Conservation (phyloP, 2,329 filamentous ascomycete genomes). For the Penicillium vulpinum region DNA sequence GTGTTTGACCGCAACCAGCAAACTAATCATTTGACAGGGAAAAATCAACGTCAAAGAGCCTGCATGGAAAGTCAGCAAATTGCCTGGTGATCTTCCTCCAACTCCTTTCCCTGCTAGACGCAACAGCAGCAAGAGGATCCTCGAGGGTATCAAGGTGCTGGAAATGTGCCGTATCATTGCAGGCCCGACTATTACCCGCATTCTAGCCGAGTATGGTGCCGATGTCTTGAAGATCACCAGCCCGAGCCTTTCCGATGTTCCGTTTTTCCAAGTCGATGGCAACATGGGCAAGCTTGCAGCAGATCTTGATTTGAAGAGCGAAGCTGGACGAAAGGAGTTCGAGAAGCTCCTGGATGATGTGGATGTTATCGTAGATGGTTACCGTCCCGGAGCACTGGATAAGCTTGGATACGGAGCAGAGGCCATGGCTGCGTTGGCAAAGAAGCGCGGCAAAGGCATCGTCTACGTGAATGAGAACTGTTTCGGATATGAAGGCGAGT, state of each 20-base stretch:
- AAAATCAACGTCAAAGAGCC: constrained; percentile 38
- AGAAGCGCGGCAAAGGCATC: constrained; percentile 60
- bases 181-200: constrained; percentile 69
- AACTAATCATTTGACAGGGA: constrained; percentile 21
- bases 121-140: constrained; percentile 40
- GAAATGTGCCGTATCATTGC: constrained; percentile 76
- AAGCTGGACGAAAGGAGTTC: constrained; percentile 56
- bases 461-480: constrained; percentile 74
- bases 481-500: constrained; percentile 66
- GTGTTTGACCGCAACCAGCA: neutral
- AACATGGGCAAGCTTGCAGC: constrained; percentile 71
- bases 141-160: constrained; percentile 67
- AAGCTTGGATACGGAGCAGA: constrained; percentile 64
- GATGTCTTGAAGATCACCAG: constrained; percentile 72
- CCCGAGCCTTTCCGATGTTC: constrained; percentile 66
- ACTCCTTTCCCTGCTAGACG: constrained; percentile 33
- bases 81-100: constrained; percentile 30
- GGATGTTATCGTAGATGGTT: constrained; percentile 70
- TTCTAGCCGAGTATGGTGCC: constrained; percentile 73
- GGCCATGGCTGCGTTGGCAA: constrained; percentile 55
- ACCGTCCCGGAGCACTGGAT: constrained; percentile 65
- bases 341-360: constrained; percentile 61
- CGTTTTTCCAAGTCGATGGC: constrained; percentile 71
- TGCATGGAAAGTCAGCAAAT: constrained; percentile 36
- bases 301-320: constrained; percentile 63